Evolutionary conservation across 345 rosid genomes (phyloP).

Genomic region (Heritiera fomes): DNA sequence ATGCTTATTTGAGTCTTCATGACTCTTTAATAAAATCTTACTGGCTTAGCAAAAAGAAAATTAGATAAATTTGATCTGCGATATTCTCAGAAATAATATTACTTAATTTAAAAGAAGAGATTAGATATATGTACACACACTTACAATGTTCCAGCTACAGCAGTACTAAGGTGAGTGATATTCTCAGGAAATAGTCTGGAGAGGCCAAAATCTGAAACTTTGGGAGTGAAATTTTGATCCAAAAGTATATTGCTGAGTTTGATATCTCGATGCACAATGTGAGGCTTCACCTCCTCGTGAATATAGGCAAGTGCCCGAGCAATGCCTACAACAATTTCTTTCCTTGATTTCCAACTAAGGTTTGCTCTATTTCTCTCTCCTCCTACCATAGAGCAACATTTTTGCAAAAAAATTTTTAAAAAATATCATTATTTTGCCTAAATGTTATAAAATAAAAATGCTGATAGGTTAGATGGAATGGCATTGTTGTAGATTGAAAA

Average conservation of each 20-base stretch:
- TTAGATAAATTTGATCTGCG: too few relatives aligned
- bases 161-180: constrained; percentile 33
- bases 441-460: too few relatives aligned
- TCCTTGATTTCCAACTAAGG: constrained; percentile 34
- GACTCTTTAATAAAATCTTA: too few relatives aligned
- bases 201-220: constrained; percentile 46
- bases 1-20: too few relatives aligned
- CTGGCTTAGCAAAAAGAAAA: too few relatives aligned
- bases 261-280: constrained; percentile 44
- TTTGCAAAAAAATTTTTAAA: too few relatives aligned
- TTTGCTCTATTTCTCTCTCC: constrained; percentile 25
- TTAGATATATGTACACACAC: not conserved
- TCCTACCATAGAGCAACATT: constrained; percentile 12
- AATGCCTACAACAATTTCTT: constrained; percentile 32
- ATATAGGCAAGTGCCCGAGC: constrained; percentile 39
- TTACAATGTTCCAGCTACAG: constrained; percentile 53
- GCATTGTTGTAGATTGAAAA: too few relatives aligned
- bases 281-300: constrained; percentile 43
- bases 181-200: constrained; percentile 34
- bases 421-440: too few relatives aligned
- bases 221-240: constrained; percentile 39
- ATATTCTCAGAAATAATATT: too few relatives aligned
- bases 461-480: too few relatives aligned
- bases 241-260: constrained; percentile 45
- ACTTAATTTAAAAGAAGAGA: not conserved